Evolutionary conservation across 2,329 filamentous ascomycete genomes (phyloP), one percentile per base, ranked within the genome.

Genomic region (Talaromyces funiculosus): DNA sequence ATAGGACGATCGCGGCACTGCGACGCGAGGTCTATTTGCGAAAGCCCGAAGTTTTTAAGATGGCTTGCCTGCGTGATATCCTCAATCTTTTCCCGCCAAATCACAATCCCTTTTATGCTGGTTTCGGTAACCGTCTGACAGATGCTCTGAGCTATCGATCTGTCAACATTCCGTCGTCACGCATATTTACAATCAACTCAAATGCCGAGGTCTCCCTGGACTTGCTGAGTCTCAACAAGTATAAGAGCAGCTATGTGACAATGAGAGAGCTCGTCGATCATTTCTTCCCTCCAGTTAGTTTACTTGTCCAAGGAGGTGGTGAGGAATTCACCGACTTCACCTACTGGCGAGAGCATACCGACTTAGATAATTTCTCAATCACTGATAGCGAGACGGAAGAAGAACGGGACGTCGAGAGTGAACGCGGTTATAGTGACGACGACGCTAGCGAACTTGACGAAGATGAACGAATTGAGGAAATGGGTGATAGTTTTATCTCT

Each of bases 1-100:
- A 99, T 74, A 84, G 94, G 59, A 97, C 92, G 0, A 95, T 97
- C 78, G 92, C 95, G 7, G 95, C 94, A 0, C 77, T 99, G 31
- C 84, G 94, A 61, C 86, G 94, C 53, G 94, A 99, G 73, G 86
- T 99, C 5, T 99, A 99, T 72, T 82, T 99, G 26, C 86, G 94
- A 57, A 97, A 99, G 73, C 95, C 94, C 0, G 92, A 99, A 71
- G 91, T 99, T 7, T 99, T 99, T 84, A 99, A 99, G 77, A 99
- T 99, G 95, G 92, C 94, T 2, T 99, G 94, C 64, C 79, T 99
- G 20, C 87, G 94, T 42, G 94, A 99, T 73, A 97, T 99, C 67
- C 87, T 92, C 71, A 90, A 88, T 61, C 82, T 99, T 0, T 99
- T 97, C 70, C 87, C 86, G 2, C 81, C 85, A 0, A 86, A 89